These are phyloP conservation scores for Cadophora luteo-olivacea DNA, from an alignment of 2,329 filamentous ascomycete genomes.

Conservation along the genomic window DNA sequence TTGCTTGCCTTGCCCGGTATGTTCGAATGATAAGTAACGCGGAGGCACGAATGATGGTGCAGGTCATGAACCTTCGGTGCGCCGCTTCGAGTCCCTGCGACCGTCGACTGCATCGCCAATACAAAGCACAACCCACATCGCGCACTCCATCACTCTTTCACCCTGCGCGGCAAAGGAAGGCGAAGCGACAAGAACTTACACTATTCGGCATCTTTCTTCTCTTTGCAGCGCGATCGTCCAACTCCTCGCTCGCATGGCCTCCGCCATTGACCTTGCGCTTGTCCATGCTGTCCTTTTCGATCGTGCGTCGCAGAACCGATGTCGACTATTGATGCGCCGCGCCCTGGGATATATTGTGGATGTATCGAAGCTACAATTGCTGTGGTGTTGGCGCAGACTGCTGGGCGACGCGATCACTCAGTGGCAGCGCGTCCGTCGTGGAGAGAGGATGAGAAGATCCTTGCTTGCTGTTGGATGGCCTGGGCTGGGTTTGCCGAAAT, in stretches of 20 bases:
- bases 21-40: constrained; percentile 25
- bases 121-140: constrained; percentile 29
- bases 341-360: constrained; percentile 21
- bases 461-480: constrained; percentile 21
- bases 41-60: constrained; percentile 30
- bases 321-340: constrained; percentile 21
- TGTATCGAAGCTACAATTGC: constrained; percentile 29
- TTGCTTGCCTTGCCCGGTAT: constrained; percentile 28
- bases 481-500: constrained; percentile 16
- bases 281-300: constrained; percentile 40
- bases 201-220: constrained; percentile 57
- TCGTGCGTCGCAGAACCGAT: constrained; percentile 19
- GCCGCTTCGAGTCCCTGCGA: constrained; percentile 36
- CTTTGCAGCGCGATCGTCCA: constrained; percentile 61
- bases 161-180: constrained; percentile 22
- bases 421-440: constrained; percentile 28
- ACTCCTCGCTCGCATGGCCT: constrained; percentile 54
- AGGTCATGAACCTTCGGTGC: constrained; percentile 33
- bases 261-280: constrained; percentile 60
- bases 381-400: constrained; percentile 24
- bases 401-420: constrained; percentile 26
- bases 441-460: constrained; percentile 29
- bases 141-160: constrained; percentile 23
- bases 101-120: constrained; percentile 33
- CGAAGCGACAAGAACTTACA: constrained; percentile 53